phyloP scores from a whole-genome alignment of 805 yeast genomes.

The Komagataella pseudopastoris region DNA sequence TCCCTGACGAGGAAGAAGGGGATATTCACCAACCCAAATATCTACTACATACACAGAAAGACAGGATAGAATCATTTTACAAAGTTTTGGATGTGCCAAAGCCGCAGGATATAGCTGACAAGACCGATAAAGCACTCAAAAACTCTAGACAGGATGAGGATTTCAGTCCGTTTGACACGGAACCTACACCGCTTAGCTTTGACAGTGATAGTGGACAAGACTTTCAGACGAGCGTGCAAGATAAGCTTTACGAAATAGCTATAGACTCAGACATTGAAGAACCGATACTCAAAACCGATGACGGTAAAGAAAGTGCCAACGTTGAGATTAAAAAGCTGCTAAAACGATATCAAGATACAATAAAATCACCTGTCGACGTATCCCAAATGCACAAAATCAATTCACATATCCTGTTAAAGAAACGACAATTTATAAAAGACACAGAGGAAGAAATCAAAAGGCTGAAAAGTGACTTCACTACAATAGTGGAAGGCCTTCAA shows the following conservation, averaged over 20 bases:
- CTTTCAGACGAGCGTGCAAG: not conserved
- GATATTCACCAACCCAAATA: not conserved
- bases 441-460: not conserved
- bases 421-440: not conserved
- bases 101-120: not conserved
- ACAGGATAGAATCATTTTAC: not conserved
- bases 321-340: not conserved
- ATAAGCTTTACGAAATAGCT: not conserved
- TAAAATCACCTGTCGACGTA: not conserved
- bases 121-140: not conserved
- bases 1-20: not conserved
- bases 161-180: not conserved
- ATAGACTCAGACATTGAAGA: not conserved
- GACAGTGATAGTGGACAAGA: not conserved
- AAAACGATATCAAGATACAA: not conserved
- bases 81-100: not conserved
- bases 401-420: not conserved
- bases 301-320: not conserved
- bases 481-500: not conserved
- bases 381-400: not conserved
- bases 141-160: not conserved
- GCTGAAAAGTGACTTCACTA: not conserved
- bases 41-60: not conserved
- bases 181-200: not conserved
- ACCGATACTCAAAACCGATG: not conserved